Conservation (phyloP, 768 basidiomycete genomes). For the Serendipita sp. region DNA sequence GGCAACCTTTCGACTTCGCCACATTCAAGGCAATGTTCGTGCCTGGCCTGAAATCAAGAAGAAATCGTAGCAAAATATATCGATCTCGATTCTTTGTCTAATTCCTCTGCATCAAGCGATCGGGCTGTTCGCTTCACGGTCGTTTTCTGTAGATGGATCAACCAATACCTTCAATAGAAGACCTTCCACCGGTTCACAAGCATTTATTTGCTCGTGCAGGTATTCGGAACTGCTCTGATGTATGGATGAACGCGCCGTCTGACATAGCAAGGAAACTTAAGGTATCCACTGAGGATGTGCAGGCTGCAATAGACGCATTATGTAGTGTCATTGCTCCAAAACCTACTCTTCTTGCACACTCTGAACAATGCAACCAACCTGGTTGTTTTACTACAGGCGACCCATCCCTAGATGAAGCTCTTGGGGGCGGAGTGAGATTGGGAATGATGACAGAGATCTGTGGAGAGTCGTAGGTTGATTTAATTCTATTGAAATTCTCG, state of each 20-base stretch:
- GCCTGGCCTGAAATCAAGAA: not conserved
- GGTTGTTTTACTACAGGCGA: constrained; percentile 64
- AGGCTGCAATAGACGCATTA: constrained; percentile 33
- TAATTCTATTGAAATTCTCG: not conserved
- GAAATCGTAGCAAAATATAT: not conserved
- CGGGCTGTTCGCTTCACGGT: too few species aligned
- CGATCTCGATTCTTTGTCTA: not conserved
- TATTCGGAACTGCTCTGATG: not conserved
- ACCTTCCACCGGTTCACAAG: not conserved
- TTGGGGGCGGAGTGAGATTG: constrained; percentile 67
- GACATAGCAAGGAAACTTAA: constrained; percentile 44
- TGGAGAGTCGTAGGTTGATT: constrained; percentile 59
- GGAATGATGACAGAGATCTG: constrained; percentile 77
- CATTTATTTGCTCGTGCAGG: not conserved
- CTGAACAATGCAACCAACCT: constrained; percentile 21
- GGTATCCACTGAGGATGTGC: constrained; percentile 33
- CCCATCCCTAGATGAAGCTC: constrained; percentile 39
- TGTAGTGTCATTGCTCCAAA: constrained; percentile 28
- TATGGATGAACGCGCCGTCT: constrained; percentile 16
- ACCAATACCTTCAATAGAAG: not conserved
- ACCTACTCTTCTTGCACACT: constrained; percentile 27
- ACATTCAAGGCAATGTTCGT: not conserved
- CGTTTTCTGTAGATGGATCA: not conserved
- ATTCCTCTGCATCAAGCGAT: not conserved
- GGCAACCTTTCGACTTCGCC: not conserved